Base-by-base conservation (phyloP, 2,329 filamentous ascomycete genomes). In the Tympanopsis confertula region DNA sequence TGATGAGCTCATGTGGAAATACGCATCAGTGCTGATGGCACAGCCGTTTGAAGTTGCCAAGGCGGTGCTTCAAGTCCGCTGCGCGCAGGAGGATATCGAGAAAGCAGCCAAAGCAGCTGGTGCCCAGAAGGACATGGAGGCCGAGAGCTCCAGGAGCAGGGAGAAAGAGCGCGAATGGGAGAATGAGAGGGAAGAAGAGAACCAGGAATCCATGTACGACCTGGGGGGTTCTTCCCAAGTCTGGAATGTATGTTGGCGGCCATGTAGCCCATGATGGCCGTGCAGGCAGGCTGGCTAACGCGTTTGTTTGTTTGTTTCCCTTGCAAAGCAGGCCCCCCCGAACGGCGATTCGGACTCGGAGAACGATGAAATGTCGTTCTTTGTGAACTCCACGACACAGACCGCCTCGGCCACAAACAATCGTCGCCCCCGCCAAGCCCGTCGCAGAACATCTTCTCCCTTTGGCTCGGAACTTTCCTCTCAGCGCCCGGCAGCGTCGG, bases 1-100 rank as follows among this genome's bases (percentile, higher is more conserved):
- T 35, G 87, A 96, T 54, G 81, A 88, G 56, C 75, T 91, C 45
- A 56, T 94, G 57, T 93, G 88, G 79, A 89, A 91, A 55, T 98
- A 98, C 62, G 82, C 81, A 13, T 86, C 82, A 41, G 80, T 94
- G 18, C 60, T 96, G 51, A 79, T 94, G 55, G 83, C 86, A 38
- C 91, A 98, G 61, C 91, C 91, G 13, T 96, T 98, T 57, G 91
- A 96, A 66, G 88, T 95, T 41, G 87, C 89, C 52, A 96, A 95
- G 70, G 91, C 82, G 13, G 75, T 96, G 39, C 63, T 98, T 48
- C 91, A 98, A 61, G 77, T 87, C 37, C 76, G 70, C 45, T 62
- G 58, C 44, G 73, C 78, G 49, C 71, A 72, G 46, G 66, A 66
- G 38, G 48, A 62, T 24, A 65, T 63, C 29, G 43, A 47, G 7